Evolutionary conservation across 352 stramenopile species (phyloP).

Genomic region (Phytophthora multivora): DNA sequence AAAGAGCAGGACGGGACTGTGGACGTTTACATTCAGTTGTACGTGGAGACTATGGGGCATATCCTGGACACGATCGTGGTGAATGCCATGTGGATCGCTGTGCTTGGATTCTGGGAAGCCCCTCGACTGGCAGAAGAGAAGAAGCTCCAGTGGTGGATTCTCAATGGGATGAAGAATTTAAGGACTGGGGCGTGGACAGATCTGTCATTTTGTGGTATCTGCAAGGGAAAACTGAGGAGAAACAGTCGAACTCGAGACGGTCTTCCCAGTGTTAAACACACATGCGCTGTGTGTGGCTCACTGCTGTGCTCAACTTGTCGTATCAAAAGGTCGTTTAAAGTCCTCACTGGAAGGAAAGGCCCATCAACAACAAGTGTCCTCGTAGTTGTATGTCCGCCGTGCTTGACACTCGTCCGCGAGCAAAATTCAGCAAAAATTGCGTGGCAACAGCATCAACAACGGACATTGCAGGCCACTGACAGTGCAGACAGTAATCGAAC

Average conservation of each 20-base stretch:
- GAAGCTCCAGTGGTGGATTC: constrained; percentile 24
- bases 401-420: neutral
- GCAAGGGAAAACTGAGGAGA: constrained; percentile 8
- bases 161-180: constrained; percentile 8
- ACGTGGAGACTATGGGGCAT: constrained; percentile 36
- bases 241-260: neutral
- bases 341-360: constrained; percentile 16
- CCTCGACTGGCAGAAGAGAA: constrained; percentile 16
- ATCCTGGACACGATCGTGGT: constrained; percentile 27
- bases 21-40: constrained; percentile 56
- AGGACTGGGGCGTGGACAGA: constrained; percentile 1
- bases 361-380: constrained; percentile 5
- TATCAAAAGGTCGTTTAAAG: constrained; percentile 13
- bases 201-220: constrained; percentile 12
- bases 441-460: constrained; percentile 17
- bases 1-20: constrained; percentile 44
- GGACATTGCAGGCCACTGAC: neutral
- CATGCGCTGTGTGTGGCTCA: constrained; percentile 6
- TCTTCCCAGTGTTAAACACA: constrained; percentile 2
- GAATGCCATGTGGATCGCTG: constrained; percentile 24
- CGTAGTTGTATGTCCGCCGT: constrained; percentile 14
- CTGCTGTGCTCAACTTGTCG: constrained; percentile 16
- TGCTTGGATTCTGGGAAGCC: constrained; percentile 19
- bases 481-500: constrained; percentile 9
- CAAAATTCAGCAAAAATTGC: constrained; percentile 10